Conservation (phyloP, 108 stramenopile species). For the Nitzschia palea region DNA sequence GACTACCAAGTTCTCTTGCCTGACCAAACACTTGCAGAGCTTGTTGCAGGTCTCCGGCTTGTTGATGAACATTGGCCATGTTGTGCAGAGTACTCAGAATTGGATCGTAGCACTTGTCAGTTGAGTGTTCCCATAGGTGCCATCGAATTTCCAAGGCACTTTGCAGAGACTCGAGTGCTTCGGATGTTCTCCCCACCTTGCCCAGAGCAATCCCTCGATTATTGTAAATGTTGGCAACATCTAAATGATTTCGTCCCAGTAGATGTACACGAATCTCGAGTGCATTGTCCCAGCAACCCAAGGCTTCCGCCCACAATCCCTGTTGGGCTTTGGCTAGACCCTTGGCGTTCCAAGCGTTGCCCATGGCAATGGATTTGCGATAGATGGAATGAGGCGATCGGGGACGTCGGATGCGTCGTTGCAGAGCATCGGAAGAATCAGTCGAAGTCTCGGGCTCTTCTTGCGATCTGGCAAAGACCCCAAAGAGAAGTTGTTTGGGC, state of each 20-base stretch:
- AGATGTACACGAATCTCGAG: slow-evolving; percentile 33
- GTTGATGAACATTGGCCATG: slow-evolving; percentile 48
- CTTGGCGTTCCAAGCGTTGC: slow-evolving; percentile 36
- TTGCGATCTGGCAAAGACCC: background rate
- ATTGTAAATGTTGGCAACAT: slow-evolving; percentile 48
- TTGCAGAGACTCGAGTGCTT: slow-evolving; percentile 29
- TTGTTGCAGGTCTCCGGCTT: slow-evolving; percentile 8
- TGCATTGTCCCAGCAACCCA: slow-evolving; percentile 37
- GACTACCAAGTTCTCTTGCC: slow-evolving; percentile 27
- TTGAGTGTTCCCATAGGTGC: background rate
- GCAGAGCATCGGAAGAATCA: background rate
- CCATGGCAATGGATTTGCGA: slow-evolving; percentile 1
- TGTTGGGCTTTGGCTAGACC: slow-evolving; percentile 18
- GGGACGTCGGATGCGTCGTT: no score
- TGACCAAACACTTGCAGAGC: slow-evolving; percentile 31
- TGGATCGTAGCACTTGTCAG: background rate
- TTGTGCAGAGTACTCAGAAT: slow-evolving; percentile 47
- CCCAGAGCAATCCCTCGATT: slow-evolving; percentile 53
- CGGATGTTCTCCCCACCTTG: slow-evolving; percentile 20
- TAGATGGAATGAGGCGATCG: background rate
- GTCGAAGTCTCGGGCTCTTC: background rate
- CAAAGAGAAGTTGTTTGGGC: background rate
- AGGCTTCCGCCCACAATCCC: slow-evolving; percentile 17
- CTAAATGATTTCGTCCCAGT: slow-evolving; percentile 26
- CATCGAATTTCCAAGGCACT: slow-evolving; percentile 25